Base-by-base conservation (phyloP, 2,329 filamentous ascomycete genomes). In the Colletotrichum sp. region DNA sequence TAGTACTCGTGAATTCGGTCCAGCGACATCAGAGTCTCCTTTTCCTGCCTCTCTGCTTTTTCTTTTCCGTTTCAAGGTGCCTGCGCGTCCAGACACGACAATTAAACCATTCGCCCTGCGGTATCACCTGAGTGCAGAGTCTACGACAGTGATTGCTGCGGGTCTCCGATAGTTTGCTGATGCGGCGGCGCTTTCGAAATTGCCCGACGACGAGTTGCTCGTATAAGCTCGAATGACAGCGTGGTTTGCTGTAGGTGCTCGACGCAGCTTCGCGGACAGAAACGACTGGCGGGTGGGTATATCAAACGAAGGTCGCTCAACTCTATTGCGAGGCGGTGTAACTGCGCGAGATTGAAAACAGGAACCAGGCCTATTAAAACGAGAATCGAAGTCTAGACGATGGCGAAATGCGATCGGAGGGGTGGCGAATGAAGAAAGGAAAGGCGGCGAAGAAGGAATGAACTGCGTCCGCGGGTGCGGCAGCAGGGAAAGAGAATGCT, bases 1-100 rank as follows among this genome's bases (percentile, higher is more conserved):
- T 87, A 87, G 81, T 78, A 80, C 76, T 79, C 71, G 76, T 78
- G 77, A 80, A 71, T 71, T 66, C 71, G 69, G 32, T 72, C 76
- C 74, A 77, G 67, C 76, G 77, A 78, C 80, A 79, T 81, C 79
- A 78, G 78, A 69, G 73, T 75, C 73, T 75, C 73, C 70, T 76
- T 69, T 77, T 78, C 76, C 76, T 65, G 55, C 75, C 66, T 71
- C 28, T 78, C 75, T 79, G 76, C 75, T 76, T 78, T 75, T 67
- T 62, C 62, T 61, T 78, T 75, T 79, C 77, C 75, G 76, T 78
- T 76, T 67, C 64, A 62, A 63, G 24, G 34, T 55, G 58, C 36
- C 73, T 69, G 69, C 69, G 58, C 58, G 69, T 69, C 73, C 73
- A 75, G 64, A 61, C 70, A 69, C 69, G 58, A 64, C 63, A 38